Evolutionary conservation across 2,329 filamentous ascomycete species (phyloP), one percentile per base, ranked within the genome.

Genomic region (Epicoccum nigrum): DNA sequence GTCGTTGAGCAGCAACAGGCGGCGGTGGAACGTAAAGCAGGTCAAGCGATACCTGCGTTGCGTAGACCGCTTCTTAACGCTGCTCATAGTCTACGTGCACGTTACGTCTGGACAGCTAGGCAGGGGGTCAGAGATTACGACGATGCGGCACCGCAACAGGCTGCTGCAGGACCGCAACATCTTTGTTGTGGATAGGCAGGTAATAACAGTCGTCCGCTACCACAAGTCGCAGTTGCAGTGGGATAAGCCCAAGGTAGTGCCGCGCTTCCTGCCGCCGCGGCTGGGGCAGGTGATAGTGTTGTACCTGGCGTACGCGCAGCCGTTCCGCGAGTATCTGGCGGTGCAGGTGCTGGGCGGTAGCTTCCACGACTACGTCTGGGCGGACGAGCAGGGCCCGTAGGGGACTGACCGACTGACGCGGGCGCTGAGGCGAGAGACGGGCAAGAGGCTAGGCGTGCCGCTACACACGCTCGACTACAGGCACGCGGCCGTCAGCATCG

Each of bases 221-320:
- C 15, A 66, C 30, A 68, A 68, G 59, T 63, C 35, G 19, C 43
- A 62, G 49, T 64, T 45, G n/a, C 38, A 65, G 44, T 52, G 30
- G 32, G 54, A 65, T n/a, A 62, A 56, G 49, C 62, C 32, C 4
- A 67, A 65, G 63, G 45, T 67, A 0, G 50, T 66, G 21, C 62
- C 30, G 25, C 51, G 56, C 27, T 68, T 66, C 53, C 45, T 67
- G 17, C 62, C 37, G 15, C 58, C 16, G 46, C 38, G 42, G 40
- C 40, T 65, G 11, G 53, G 56, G 16, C 33, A 67, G 58, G 38
- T 68, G 6, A 53, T 68, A 8, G 59, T 33, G 0, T 3, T 65
- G 3, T 65, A 64, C 47, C 56, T n/a, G 49, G 33, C 21, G 6
- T 35, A 35, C 16, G n/a, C n/a, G n/a, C n/a, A 34, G 15, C 31